These are phyloP conservation scores for Entonaema liquescens DNA, from an alignment of 495 filamentous ascomycete genomes.

Conservation along the genomic window DNA sequence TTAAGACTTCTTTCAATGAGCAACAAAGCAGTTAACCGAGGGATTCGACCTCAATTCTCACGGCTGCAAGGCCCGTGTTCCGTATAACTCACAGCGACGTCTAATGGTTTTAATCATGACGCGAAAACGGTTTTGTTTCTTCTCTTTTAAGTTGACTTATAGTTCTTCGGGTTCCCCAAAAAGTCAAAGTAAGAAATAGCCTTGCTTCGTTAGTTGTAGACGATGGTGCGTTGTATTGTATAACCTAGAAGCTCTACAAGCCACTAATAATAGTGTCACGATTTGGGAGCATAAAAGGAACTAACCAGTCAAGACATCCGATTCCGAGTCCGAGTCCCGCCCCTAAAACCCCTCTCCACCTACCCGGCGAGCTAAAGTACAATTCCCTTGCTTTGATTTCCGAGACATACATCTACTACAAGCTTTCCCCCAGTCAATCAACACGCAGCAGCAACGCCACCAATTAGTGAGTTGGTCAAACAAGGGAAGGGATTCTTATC, in stretches of 20 bases:
- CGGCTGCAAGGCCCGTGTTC: constrained; percentile 39
- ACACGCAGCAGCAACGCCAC: not conserved
- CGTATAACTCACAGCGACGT: constrained; percentile 22
- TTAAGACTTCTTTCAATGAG: constrained; percentile 11
- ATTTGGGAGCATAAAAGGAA: not conserved
- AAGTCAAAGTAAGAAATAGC: not conserved
- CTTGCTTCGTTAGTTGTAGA: not conserved
- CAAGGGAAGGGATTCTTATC: constrained; percentile 9
- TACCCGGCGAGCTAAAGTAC: constrained; percentile 5
- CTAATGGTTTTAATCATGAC: constrained; percentile 1
- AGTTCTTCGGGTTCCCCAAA: not conserved
- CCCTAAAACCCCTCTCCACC: constrained; percentile 14
- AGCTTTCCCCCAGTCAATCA: not conserved
- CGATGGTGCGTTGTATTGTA: constrained; percentile 3
- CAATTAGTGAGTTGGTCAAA: not conserved
- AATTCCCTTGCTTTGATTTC: constrained; percentile 15
- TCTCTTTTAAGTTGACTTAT: not conserved
- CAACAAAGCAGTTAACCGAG: constrained; percentile 16
- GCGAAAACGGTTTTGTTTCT: not conserved
- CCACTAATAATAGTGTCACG: constrained; percentile 11
- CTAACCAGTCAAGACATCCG: constrained; percentile 3
- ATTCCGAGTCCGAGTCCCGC: constrained; percentile 30
- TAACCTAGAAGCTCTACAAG: not conserved
- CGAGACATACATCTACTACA: constrained; percentile 19
- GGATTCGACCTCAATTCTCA: constrained; percentile 10